phyloP scores from a whole-genome alignment of 176 grass and related monocot genomes.

The Panicum miliaceum region DNA sequence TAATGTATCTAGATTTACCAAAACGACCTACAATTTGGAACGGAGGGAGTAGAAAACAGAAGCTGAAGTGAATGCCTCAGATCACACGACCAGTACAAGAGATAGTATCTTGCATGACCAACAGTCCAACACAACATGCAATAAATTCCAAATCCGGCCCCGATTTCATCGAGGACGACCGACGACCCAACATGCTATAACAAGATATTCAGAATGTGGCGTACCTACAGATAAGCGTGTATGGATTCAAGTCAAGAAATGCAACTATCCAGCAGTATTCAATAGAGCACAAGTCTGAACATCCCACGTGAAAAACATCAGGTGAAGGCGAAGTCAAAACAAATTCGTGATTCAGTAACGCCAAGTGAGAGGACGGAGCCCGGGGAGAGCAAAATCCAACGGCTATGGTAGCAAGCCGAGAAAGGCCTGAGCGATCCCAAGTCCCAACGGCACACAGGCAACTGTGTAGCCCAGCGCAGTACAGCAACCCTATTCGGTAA shows the following conservation, averaged over 20 bases:
- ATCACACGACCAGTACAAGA: conserved; percentile 30
- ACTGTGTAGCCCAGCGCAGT: background rate
- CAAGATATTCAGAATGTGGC: conserved; percentile 21
- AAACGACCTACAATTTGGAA: too few species aligned
- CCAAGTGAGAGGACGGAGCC: conserved; percentile 36
- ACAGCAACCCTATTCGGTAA: conserved; percentile 31
- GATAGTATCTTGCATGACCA: background rate
- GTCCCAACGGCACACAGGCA: background rate
- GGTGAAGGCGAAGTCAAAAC: conserved; percentile 18
- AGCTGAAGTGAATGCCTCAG: conserved; percentile 12
- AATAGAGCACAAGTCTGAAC: background rate
- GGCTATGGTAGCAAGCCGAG: background rate
- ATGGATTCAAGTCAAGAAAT: background rate
- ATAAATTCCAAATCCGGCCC: conserved; percentile 35
- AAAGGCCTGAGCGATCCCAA: background rate
- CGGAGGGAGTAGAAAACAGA: background rate
- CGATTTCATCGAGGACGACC: background rate
- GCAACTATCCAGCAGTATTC: background rate
- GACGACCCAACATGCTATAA: background rate
- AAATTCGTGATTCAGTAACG: conserved; percentile 33
- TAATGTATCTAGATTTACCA: too few species aligned
- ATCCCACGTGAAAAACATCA: conserved; percentile 39
- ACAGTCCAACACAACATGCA: background rate
- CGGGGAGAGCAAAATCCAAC: conserved; percentile 4
- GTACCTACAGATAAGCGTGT: background rate